These are phyloP conservation scores for Psidium guajava DNA, from an alignment of 345 rosid genomes.

Conservation along the genomic window DNA sequence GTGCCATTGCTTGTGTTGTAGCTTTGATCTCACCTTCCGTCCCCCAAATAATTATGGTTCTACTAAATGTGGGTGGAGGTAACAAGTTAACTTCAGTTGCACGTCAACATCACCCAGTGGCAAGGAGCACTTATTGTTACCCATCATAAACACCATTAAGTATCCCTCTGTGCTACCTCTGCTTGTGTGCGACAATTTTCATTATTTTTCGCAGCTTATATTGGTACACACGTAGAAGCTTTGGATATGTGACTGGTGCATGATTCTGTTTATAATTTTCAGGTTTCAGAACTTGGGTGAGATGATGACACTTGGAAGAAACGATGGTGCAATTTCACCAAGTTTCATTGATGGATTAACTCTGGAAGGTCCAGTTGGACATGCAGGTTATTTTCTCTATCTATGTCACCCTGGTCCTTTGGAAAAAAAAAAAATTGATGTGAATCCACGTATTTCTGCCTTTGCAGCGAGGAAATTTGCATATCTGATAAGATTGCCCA, in stretches of 20 bases:
- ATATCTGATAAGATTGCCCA: constrained; percentile 76
- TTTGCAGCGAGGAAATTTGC: constrained; percentile 75
- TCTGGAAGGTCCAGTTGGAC: constrained; percentile 83
- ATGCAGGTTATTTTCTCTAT: constrained; percentile 37
- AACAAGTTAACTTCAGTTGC: background rate
- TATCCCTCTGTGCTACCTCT: background rate
- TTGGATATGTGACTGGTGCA: background rate
- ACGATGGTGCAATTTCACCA: constrained; percentile 77
- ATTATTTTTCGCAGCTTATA: background rate
- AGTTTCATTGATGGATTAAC: constrained; percentile 87
- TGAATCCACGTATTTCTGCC: background rate
- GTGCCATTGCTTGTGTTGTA: background rate
- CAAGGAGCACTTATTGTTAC: background rate
- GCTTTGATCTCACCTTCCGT: background rate
- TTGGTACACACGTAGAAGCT: background rate
- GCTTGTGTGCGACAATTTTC: background rate
- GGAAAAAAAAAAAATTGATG: background rate
- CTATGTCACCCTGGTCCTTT: background rate
- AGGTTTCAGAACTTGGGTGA: constrained; percentile 94
- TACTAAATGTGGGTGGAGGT: background rate
- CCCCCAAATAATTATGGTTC: background rate
- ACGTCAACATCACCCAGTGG: background rate
- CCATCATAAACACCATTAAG: background rate
- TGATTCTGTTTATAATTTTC: constrained; percentile 1
- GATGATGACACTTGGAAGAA: constrained; percentile 92